Base-by-base conservation (phyloP, 345 rosid genomes). In the Kandelia obovata region DNA sequence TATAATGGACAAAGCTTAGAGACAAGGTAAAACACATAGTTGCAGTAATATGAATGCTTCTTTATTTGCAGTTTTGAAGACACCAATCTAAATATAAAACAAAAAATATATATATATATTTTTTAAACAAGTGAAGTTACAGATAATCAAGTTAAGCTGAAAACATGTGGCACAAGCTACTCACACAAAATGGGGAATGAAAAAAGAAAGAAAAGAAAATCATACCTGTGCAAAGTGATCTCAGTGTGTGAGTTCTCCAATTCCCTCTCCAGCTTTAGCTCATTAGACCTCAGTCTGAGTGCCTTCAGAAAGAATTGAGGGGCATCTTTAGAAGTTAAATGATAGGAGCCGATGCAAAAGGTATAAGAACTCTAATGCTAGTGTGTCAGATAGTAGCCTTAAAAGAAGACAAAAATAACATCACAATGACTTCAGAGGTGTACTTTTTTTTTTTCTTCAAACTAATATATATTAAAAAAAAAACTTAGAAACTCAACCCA, bases 221-320 rank as follows among this genome's bases (percentile, higher is more conserved):
- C 90, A 73, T 88, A 96, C 99, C 79, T 92, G 87, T 70, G 83
- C 17, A 87, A 79, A 71, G 85, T 77, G 65, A 92, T 76, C 74
- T 96, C 97, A 59, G 85, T 81, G 66, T 86, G 90, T 58, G 91
- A 83, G 61, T 83, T 86, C 81, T 89, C 97, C 81, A 96, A 77
- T 73, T 86, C 88, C 82, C 96, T 89, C 85, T 89, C 98, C 84
- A 96, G 84, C 88, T 89, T 96, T 61, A 96, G 86, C 83, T 96
- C 98, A 72, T 75, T 92, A 43, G 98, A 96, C 77, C 99, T 83
- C 64, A 96, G 83, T 80, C 92, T 86, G 74, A 92, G 97, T 71
- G 98, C 96, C 99, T 92, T 70, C 75, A 78, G 28, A 65, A 69
- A 60, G 73, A 43, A 73, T 63, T 64, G 58, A 60, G 63, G 19